Evolutionary conservation across 257 asterid genomes (phyloP), one percentile per base, ranked within the genome.

Genomic region (Verbascum thapsus): DNA sequence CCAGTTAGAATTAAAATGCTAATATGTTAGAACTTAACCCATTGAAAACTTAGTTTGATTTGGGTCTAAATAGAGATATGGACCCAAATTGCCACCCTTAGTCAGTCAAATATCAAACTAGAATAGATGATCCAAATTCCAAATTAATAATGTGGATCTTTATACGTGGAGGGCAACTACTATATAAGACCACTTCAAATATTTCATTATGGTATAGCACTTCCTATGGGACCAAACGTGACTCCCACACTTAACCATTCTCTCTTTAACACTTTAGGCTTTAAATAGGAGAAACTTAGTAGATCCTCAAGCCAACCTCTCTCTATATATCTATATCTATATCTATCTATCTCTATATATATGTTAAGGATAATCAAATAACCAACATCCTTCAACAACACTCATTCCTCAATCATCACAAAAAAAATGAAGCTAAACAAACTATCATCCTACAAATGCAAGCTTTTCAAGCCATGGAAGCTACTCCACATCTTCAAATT

Each of bases 391-490:
- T 41, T 71, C 59, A 70, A 34, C 71, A 18, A 7, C 71, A 75
- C 77, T 75, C 83, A 67, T 8, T 48, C 26, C 47, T 37, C 20
- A 34, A 47, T 26, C 32, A 26, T 26, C 32, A 26, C 32, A 26
- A 26, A 26, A n/a, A n/a, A 43, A 40, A 83, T 75, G 85, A 69
- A 42, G 48, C 12, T 59, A 38, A 79, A 34, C 57, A 63, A 45
- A 40, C 51, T 58, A 44, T 10, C 45, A 76, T 66, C 84, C 74
- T 78, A 84, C 74, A 80, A 69, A 66, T 22, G 55, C 82, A 83
- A 81, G 75, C 74, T 85, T 69, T 48, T 68, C 69, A 73, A 64
- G 53, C 82, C 94, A 63, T 82, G 87, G 68, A 82, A 72, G 53
- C 37, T 86, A 16, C 37, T 70, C n/a, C 67, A 74, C 6, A 71